These are phyloP conservation scores for Fusarium sp. DNA, from an alignment of 2,329 filamentous ascomycete species.

Conservation along the genomic window DNA sequence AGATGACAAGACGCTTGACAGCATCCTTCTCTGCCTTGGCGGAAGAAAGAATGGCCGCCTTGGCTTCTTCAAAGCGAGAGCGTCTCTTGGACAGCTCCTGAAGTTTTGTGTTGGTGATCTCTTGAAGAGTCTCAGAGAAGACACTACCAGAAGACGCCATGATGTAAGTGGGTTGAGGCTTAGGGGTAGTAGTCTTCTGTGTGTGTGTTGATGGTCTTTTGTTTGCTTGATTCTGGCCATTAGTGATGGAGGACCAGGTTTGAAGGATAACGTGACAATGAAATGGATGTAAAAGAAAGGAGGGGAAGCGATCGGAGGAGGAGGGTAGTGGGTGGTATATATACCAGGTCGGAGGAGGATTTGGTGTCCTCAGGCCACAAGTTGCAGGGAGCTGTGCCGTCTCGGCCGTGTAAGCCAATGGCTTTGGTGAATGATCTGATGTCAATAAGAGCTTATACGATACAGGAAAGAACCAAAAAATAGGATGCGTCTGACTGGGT, in stretches of 20 bases:
- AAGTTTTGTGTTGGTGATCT: constrained; percentile 56
- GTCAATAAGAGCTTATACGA: background rate
- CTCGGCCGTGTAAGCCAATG: background rate
- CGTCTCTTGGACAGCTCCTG: constrained; percentile 54
- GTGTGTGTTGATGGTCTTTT: background rate
- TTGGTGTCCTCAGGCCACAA: constrained; percentile 37
- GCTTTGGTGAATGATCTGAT: background rate
- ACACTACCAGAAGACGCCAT: constrained; percentile 47
- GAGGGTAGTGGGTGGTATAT: constrained; percentile 15
- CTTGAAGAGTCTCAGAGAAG: constrained; percentile 54
- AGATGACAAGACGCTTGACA: constrained; percentile 44
- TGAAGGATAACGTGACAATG: background rate
- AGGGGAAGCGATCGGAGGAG: background rate
- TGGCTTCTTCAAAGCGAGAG: constrained; percentile 48
- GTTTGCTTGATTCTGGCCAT: background rate
- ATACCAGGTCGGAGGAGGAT: constrained; percentile 7
- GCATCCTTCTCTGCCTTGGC: constrained; percentile 41
- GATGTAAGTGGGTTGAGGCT: constrained; percentile 1
- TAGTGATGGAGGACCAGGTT: background rate
- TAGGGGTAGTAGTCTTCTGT: background rate
- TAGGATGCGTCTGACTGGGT: fast-evolving
- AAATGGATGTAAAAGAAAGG: background rate
- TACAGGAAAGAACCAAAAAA: fast-evolving
- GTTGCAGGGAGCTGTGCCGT: background rate
- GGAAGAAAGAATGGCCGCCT: constrained; percentile 43